phyloP scores from a whole-genome alignment of 2,329 filamentous ascomycete species.

The Diatrype stigma region DNA sequence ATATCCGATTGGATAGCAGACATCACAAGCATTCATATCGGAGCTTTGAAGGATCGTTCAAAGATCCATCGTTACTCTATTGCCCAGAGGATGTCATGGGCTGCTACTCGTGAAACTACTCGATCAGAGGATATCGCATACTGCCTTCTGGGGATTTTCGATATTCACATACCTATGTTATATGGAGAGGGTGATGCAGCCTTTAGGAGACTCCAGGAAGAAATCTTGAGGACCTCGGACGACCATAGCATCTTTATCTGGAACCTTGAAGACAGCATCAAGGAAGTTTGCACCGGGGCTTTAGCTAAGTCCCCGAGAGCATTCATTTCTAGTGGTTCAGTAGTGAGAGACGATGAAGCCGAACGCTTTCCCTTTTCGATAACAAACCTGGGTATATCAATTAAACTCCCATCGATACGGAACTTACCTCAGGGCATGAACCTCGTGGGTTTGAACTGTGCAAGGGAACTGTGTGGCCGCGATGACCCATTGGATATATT shows the following conservation, averaged over 20 bases:
- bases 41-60: constrained; percentile 9
- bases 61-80: constrained; percentile 19
- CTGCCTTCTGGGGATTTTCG: constrained; percentile 39
- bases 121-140: constrained; percentile 39
- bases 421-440: not conserved
- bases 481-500: not conserved
- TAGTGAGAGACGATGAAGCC: constrained; percentile 3
- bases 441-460: constrained; percentile 14
- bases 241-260: constrained; percentile 29
- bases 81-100: constrained; percentile 38
- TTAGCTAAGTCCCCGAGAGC: constrained; percentile 10
- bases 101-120: constrained; percentile 27
- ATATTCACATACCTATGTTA: constrained; percentile 38
- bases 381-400: constrained; percentile 16
- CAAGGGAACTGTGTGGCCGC: constrained; percentile 4
- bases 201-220: constrained; percentile 29
- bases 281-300: not conserved
- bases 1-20: constrained; percentile 8
- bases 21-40: constrained; percentile 16
- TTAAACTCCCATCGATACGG: constrained; percentile 3
- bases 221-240: constrained; percentile 27
- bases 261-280: constrained; percentile 1
- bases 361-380: not conserved
- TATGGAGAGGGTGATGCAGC: constrained; percentile 35
- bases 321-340: constrained; percentile 16